Base-by-base conservation (phyloP, 306 rosid species). In the Begonia peltatifolia region DNA sequence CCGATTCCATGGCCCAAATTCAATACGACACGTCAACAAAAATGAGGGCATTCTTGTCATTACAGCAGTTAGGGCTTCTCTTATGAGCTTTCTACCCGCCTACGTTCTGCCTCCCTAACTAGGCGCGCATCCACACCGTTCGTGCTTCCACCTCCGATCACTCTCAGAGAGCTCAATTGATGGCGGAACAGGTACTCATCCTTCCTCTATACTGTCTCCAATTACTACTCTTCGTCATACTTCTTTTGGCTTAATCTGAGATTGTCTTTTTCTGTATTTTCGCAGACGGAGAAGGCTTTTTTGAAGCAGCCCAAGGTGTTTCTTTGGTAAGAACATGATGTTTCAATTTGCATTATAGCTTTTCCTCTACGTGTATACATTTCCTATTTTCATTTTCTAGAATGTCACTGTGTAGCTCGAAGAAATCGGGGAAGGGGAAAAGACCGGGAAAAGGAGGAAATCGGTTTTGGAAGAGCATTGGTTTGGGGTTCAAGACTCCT, bases 291-390 rank as follows among this genome's bases (percentile, higher is more conserved):
- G 75, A 82, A 75, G 80, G 89, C 89, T 3, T 82, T 78, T 58
- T 58, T 82, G 69, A 82, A 78, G 78, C 89, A 82, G 59, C 89
- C 89, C 14, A 81, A 81, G 73, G 89, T 81, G 10, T 81, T 81
- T 50, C 76, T 81, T 12, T 11, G 82, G 89, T 81, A 67, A 14
- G 16, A 14, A 53, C 9, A 10, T 12, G 2, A 8, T 25, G 11
- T 2, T 63, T 46, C 9, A 3, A 9, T 18, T 3, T 11, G 9
- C 14, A 7, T 7, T 25, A 43, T 0, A 2, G 16, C 7, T 20
- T 12, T 25, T 10, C 12, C 11, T 48, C 14, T 42, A 9, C 12
- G 13, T n/a, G 14, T 3, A 2, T 47, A 47, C 14, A n/a, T 25
- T 1, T 51, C 16, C 1, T 15, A 42, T 1, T 14, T 10, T 14